A percentile compares a stretch with the other conserved stretches of the same genome.
phyloP scores from a whole-genome alignment of 768 basidiomycete species.

The Artomyces pyxidatus region DNA sequence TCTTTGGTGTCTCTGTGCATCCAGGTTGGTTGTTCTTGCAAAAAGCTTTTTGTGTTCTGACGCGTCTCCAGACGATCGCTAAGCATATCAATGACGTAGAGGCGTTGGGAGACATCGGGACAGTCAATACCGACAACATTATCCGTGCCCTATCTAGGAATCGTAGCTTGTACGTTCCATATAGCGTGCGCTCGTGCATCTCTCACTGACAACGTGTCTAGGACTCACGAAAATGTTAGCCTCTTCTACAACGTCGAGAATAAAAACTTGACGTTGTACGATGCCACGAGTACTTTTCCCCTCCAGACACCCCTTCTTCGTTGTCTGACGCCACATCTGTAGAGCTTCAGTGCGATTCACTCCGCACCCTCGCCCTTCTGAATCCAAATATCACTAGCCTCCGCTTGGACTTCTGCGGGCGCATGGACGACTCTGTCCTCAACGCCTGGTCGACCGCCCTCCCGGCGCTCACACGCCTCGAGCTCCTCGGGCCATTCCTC shows the following conservation, averaged over 20 bases:
- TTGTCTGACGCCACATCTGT: neutral
- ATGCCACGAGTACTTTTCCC: constrained; percentile 73
- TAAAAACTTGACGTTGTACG: constrained; percentile 65
- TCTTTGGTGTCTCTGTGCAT: constrained; percentile 77
- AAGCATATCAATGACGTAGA: constrained; percentile 86
- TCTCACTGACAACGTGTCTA: constrained; percentile 27
- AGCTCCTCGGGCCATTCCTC: constrained; percentile 84
- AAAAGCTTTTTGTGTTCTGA: neutral
- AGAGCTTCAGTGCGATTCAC: constrained; percentile 66
- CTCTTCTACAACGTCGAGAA: constrained; percentile 80
- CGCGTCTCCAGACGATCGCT: constrained; percentile 60
- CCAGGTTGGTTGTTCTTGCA: constrained; percentile 37
- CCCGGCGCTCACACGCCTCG: constrained; percentile 57
- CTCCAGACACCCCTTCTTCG: neutral
- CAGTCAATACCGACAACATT: constrained; percentile 77
- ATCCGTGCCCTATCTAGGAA: constrained; percentile 77
- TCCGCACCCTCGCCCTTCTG: constrained; percentile 63
- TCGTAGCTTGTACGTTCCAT: constrained; percentile 59
- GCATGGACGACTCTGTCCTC: constrained; percentile 58
- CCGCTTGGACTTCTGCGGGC: constrained; percentile 81
- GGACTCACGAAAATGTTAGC: constrained; percentile 70
- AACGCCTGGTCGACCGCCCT: constrained; percentile 53
- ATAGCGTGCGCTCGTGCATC: neutral
- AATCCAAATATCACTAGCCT: constrained; percentile 80
- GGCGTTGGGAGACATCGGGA: constrained; percentile 80